Base-by-base conservation (phyloP, 1,284 basidiomycete genomes). In the Mycosarcoma maydis region DNA sequence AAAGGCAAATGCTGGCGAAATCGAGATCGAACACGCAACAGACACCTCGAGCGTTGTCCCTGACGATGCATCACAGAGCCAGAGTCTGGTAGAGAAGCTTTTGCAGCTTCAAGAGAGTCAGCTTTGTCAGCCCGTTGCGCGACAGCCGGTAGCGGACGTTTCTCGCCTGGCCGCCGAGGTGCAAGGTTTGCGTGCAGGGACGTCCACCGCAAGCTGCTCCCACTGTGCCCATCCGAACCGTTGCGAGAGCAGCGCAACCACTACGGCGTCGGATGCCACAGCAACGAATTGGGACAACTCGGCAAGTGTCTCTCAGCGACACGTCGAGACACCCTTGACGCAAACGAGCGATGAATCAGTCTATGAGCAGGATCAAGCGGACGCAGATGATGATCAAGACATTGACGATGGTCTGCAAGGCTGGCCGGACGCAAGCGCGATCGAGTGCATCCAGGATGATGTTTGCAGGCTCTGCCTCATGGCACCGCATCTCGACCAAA, bases 401-500 rank as follows among this genome's bases (percentile, higher is more conserved):
- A 8, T 47, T 3, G 57, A 51, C 17, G 58, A 45, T 6, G 61
- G 49, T 3, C 13, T 53, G 14, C 26, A 32, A 6, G 55, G 54
- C 30, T 65, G 61, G 61, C 61, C 61, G 5, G 22, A 37, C 14
- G 32, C 49, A 10, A 65, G 61, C 19, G 61, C 61, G 3, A 46
- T 65, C 30, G 54, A 50, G 27, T 53, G 50, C 29, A 58, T 65
- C 11, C 41, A 24, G 7, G 46, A 54, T 20, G 56, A 59, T 17
- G 51, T 59, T n/a, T 26, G 43, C 34, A 30, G 39, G 22, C 56
- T 60, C 16, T 67, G 64, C 17, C 48, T 67, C 11, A 32, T 37
- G 3, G 37, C 56, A 33, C 37, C 57, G 9, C 6, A 34, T 7
- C 55, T 66, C 27, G 55, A 53, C 3, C 19, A 33, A 33, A 13